These are phyloP conservation scores for Rhodotorula sp. DNA, from an alignment of 1,284 basidiomycete species.

Conservation along the genomic window DNA sequence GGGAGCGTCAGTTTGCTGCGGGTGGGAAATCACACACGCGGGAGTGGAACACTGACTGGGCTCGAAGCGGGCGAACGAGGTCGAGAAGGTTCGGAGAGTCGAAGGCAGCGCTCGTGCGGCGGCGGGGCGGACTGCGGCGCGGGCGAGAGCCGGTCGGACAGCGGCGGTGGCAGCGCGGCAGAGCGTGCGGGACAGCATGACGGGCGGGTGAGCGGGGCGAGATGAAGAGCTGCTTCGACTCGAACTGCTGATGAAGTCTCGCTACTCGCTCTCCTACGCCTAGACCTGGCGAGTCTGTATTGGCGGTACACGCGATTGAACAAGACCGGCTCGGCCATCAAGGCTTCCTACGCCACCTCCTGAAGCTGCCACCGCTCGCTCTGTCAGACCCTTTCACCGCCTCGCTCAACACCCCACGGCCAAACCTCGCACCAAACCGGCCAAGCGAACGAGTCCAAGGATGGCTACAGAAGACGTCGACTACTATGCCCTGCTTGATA, in stretches of 20 bases:
- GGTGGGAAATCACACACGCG: no score
- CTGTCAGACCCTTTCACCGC: neutral
- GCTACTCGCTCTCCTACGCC: neutral
- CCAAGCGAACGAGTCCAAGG: no score
- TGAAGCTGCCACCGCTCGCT: neutral
- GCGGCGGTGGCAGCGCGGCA: neutral
- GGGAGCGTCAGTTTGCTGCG: neutral
- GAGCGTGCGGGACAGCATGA: constrained; percentile 12
- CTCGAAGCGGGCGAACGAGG: constrained; percentile 40
- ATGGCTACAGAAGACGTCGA: constrained; percentile 36
- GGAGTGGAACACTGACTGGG: constrained; percentile 1
- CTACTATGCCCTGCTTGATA: constrained; percentile 39
- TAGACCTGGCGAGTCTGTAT: no score
- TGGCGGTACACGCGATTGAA: no score
- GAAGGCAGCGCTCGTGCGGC: neutral
- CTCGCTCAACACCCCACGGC: neutral
- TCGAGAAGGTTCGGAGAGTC: constrained; percentile 6
- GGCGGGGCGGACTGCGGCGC: constrained; percentile 8
- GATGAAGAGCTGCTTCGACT: neutral
- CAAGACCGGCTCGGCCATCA: no score
- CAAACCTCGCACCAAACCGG: neutral
- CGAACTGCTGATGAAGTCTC: neutral
- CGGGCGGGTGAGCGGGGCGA: neutral
- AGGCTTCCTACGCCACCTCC: neutral
- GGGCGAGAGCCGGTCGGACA: neutral